phyloP scores from a whole-genome alignment of 2,329 filamentous ascomycete species.

The Cryphonectria parasitica region DNA sequence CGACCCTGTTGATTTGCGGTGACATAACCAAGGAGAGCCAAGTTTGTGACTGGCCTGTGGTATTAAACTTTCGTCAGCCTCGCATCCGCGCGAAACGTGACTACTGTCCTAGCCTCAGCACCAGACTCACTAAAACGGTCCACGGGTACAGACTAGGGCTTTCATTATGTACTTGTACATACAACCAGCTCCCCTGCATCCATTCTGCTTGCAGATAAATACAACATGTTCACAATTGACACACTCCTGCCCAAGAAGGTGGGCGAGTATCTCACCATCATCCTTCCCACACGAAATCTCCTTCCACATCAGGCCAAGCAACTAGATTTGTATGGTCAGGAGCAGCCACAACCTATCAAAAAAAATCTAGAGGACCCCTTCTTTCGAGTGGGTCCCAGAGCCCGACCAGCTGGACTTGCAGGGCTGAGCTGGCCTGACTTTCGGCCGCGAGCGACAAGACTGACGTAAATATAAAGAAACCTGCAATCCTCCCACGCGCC shows the following conservation, averaged over 20 bases:
- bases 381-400: background rate
- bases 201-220: slow-evolving; percentile 1
- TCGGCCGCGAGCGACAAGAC: background rate
- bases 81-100: slow-evolving; percentile 1
- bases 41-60: background rate
- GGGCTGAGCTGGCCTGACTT: slow-evolving; percentile 9
- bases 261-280: too few relatives aligned
- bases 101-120: background rate
- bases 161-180: too few relatives aligned
- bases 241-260: background rate
- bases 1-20: background rate
- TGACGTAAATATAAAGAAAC: slow-evolving; percentile 8
- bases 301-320: background rate
- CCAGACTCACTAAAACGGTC: background rate
- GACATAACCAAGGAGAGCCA: background rate
- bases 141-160: background rate
- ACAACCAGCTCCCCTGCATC: background rate
- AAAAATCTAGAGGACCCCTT: background rate
- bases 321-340: background rate
- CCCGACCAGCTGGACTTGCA: background rate
- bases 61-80: background rate
- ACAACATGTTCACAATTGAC: background rate
- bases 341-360: background rate
- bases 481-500: background rate
- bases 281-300: background rate